phyloP scores from a whole-genome alignment of 768 basidiomycete species.

The Suillus sp. region DNA sequence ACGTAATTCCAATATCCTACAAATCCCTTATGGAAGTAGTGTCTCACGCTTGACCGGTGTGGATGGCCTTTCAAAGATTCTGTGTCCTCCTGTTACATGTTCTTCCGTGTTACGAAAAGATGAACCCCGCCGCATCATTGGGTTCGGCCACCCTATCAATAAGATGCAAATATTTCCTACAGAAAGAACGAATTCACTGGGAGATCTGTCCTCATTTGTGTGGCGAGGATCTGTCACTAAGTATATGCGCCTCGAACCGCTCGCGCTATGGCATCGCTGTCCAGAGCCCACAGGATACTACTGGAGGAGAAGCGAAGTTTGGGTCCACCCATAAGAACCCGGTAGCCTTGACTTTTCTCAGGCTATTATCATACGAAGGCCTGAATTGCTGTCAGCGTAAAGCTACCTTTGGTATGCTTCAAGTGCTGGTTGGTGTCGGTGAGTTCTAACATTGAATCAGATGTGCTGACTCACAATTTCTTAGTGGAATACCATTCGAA shows the following conservation, averaged over 20 bases:
- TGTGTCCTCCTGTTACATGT: background rate
- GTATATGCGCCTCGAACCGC: background rate
- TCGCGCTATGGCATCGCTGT: background rate
- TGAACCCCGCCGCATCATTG: background rate
- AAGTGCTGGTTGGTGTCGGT: background rate
- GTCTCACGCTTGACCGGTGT: conserved; percentile 3
- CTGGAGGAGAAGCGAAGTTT: background rate
- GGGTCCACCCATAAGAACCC: background rate
- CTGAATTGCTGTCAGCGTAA: background rate
- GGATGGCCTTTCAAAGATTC: too few species aligned
- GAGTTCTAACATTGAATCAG: background rate
- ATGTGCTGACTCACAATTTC: background rate
- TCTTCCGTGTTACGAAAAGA: background rate
- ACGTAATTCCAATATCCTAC: background rate
- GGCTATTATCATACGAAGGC: background rate
- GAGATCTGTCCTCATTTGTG: background rate
- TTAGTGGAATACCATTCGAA: background rate
- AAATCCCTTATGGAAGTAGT: background rate
- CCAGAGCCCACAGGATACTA: background rate
- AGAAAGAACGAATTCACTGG: background rate
- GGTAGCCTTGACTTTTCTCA: background rate
- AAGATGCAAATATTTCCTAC: background rate
- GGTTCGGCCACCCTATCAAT: background rate
- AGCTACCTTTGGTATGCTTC: background rate
- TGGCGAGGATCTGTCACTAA: background rate